phyloP scores from a whole-genome alignment of 805 yeast genomes.

The Dipodascus albidus region DNA sequence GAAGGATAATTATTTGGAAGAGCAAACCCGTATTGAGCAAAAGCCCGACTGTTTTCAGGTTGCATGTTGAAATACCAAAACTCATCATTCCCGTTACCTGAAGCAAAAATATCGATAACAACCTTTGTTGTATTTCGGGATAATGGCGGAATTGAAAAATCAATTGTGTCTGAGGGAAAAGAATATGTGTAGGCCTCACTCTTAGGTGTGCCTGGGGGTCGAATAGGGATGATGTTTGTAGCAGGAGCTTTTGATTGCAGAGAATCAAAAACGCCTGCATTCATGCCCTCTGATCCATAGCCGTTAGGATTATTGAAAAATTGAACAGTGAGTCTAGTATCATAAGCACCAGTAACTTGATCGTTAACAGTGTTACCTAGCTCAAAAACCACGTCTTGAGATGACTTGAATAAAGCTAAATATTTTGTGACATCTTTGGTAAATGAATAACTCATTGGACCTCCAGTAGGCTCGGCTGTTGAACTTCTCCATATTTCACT shows the following conservation, averaged over 20 bases:
- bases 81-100: constrained; percentile 74
- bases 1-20: constrained; percentile 51
- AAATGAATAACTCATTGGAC: constrained; percentile 36
- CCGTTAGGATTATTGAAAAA: constrained; percentile 32
- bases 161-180: constrained; percentile 29
- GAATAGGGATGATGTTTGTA: background rate
- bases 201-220: background rate
- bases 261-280: background rate
- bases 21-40: constrained; percentile 19
- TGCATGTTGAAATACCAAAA: constrained; percentile 63
- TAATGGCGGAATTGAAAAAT: constrained; percentile 42
- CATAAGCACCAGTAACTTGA: constrained; percentile 49
- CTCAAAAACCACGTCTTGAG: constrained; percentile 38
- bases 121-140: constrained; percentile 48
- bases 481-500: constrained; percentile 66
- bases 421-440: constrained; percentile 57
- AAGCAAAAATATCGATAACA: constrained; percentile 44
- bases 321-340: constrained; percentile 37
- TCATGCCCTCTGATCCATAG: constrained; percentile 3
- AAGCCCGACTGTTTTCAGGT: constrained; percentile 31
- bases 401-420: constrained; percentile 34
- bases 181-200: constrained; percentile 17
- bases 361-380: constrained; percentile 48
- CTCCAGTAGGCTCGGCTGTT: constrained; percentile 58
- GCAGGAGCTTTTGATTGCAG: constrained; percentile 11